phyloP scores from a whole-genome alignment of 1,139 yeast genomes.

The Suhomyces maxii region DNA sequence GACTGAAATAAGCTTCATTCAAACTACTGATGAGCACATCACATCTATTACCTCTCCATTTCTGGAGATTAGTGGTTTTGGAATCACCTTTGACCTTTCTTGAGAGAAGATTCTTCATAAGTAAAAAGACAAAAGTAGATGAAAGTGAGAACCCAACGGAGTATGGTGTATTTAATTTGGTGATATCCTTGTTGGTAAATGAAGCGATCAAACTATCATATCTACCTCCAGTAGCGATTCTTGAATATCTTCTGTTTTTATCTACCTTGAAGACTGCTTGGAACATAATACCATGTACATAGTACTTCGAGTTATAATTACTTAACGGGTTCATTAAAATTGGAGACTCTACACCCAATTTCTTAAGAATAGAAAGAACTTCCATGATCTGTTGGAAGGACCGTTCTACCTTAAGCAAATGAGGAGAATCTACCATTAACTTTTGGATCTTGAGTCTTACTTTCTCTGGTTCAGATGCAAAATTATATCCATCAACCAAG shows the following conservation, averaged over 20 bases:
- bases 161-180: constrained; percentile 35
- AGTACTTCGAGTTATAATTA: constrained; percentile 78
- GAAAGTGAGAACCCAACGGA: constrained; percentile 84
- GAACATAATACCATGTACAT: constrained; percentile 81
- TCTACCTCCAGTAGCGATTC: constrained; percentile 90
- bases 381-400: constrained; percentile 60
- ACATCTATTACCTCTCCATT: constrained; percentile 54
- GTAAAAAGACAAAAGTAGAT: constrained; percentile 41
- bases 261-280: constrained; percentile 70
- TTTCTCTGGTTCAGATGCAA: constrained; percentile 62
- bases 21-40: constrained; percentile 78
- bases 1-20: constrained; percentile 50
- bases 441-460: constrained; percentile 64
- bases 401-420: constrained; percentile 58
- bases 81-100: constrained; percentile 16
- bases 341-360: constrained; percentile 48
- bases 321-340: constrained; percentile 66
- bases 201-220: constrained; percentile 72
- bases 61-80: constrained; percentile 9
- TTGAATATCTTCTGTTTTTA: constrained; percentile 36
- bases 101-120: constrained; percentile 36
- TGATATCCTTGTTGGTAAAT: constrained; percentile 47
- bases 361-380: constrained; percentile 54
- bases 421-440: constrained; percentile 74
- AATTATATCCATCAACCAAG: constrained; percentile 70